Conservation (phyloP, 139 green algal genomes). For the Cymbomonas tetramitiformis region DNA sequence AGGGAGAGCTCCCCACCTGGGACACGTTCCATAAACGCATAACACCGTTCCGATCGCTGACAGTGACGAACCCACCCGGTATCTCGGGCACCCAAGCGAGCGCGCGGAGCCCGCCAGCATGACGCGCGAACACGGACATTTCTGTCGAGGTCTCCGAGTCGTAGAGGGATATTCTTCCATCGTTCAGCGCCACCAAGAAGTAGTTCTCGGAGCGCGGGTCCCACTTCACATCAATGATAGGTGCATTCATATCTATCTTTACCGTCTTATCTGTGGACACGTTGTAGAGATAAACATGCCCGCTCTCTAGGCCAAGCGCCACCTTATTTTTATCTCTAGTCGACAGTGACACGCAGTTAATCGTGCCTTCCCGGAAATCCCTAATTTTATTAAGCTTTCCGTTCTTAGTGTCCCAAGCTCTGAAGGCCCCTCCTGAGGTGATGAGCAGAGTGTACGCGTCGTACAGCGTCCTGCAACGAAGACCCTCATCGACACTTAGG, state of each 20-base stretch:
- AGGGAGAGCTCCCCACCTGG: too few species aligned
- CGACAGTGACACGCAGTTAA: too few species aligned
- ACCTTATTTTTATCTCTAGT: too few species aligned
- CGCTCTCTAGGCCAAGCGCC: not conserved
- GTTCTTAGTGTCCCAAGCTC: too few species aligned
- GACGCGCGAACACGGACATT: conserved; percentile 25
- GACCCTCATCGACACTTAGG: too few species aligned
- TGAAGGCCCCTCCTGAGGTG: too few species aligned
- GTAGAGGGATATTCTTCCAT: not conserved
- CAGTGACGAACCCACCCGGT: conserved; percentile 32
- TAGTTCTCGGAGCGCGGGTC: conserved; percentile 25
- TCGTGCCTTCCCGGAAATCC: too few species aligned
- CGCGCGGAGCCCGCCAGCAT: conserved; percentile 21
- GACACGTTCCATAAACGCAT: conserved; percentile 40
- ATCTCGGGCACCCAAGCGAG: conserved; percentile 21
- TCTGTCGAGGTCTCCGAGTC: not conserved
- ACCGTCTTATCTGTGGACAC: not conserved
- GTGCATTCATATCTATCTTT: not conserved
- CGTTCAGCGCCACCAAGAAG: conserved; percentile 7
- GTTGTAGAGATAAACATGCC: conserved; percentile 17
- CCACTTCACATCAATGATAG: conserved; percentile 25
- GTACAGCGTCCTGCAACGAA: too few species aligned
- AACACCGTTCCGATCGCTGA: conserved; percentile 21
- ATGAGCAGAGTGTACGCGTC: too few species aligned
- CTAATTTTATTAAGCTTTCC: too few species aligned